These are phyloP conservation scores for Xylaria bambusicola DNA, from an alignment of 495 filamentous ascomycete species.

Conservation along the genomic window DNA sequence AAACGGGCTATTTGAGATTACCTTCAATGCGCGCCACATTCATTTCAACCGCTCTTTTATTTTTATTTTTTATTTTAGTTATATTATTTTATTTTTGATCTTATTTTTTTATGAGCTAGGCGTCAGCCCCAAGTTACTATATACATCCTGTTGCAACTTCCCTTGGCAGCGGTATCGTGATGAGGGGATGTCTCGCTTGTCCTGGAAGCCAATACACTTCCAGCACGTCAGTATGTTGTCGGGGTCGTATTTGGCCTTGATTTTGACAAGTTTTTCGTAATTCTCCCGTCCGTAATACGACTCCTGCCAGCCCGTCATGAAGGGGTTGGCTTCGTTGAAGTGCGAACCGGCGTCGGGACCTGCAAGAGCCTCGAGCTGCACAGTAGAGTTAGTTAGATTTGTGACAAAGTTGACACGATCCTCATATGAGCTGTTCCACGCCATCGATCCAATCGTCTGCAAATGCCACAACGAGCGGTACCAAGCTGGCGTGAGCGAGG, in stretches of 20 bases:
- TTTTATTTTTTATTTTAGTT: no score
- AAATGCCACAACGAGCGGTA: slow-evolving; percentile 40
- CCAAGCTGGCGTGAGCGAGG: slow-evolving; percentile 16
- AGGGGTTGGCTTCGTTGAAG: slow-evolving; percentile 51
- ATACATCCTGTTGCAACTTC: slow-evolving; percentile 28
- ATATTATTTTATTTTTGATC: no score
- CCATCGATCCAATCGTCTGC: slow-evolving; percentile 35
- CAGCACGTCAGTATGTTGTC: slow-evolving; percentile 46
- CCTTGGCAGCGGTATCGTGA: slow-evolving; percentile 30
- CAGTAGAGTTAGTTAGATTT: slow-evolving; percentile 44
- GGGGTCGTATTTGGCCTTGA: slow-evolving; percentile 54
- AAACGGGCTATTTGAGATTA: no score
- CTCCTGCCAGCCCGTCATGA: slow-evolving; percentile 46
- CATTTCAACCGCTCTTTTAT: no score
- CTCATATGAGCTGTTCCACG: slow-evolving; percentile 39
- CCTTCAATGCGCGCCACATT: no score
- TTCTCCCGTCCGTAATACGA: slow-evolving; percentile 53
- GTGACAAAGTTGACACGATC: slow-evolving; percentile 37
- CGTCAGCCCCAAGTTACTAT: slow-evolving; percentile 9
- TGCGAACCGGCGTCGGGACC: slow-evolving; percentile 47
- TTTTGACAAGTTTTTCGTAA: slow-evolving; percentile 36
- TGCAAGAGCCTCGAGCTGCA: slow-evolving; percentile 47
- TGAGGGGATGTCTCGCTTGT: slow-evolving; percentile 22
- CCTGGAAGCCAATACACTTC: slow-evolving; percentile 51
- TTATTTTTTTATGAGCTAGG: slow-evolving; percentile 4